These are phyloP conservation scores for Coprinopsis marcescibilis DNA, from an alignment of 768 basidiomycete genomes.

Conservation along the genomic window DNA sequence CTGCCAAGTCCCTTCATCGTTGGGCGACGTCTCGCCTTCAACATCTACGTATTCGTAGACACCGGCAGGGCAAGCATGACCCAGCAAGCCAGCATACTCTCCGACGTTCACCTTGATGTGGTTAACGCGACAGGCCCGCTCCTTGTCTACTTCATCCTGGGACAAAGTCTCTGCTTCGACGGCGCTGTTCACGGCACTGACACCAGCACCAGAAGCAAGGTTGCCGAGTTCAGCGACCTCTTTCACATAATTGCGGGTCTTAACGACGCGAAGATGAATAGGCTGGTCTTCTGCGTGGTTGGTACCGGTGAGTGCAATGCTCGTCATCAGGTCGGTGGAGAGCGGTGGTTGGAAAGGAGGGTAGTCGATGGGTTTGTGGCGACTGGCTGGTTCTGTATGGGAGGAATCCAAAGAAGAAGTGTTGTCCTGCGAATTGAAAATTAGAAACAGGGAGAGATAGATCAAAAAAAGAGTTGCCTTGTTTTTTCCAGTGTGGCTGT, in stretches of 20 bases:
- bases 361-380: constrained; percentile 75
- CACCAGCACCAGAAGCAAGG: constrained; percentile 25
- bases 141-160: constrained; percentile 30
- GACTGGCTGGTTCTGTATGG: constrained; percentile 62
- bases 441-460: constrained; percentile 2
- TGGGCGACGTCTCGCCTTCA: constrained; percentile 21
- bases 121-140: constrained; percentile 37
- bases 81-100: constrained; percentile 85
- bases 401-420: constrained; percentile 49
- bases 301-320: constrained; percentile 84
- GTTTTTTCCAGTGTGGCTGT: constrained; percentile 22
- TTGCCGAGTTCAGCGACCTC: constrained; percentile 18
- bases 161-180: constrained; percentile 21
- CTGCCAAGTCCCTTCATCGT: constrained; percentile 45
- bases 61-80: constrained; percentile 86
- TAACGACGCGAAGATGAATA: constrained; percentile 71
- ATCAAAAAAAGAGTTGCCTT: background rate
- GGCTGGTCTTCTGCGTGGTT: constrained; percentile 98
- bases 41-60: constrained; percentile 94
- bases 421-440: constrained; percentile 16
- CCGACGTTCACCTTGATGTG: constrained; percentile 75
- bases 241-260: constrained; percentile 24
- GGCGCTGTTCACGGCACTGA: constrained; percentile 20
- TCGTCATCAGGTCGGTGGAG: constrained; percentile 90
- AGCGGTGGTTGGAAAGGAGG: constrained; percentile 84